Percentiles rank a stretch among this genome's conserved stretches.
These are phyloP conservation scores for Talaromyces atroroseus DNA, from an alignment of 2,329 filamentous ascomycete genomes.

Conservation along the genomic window DNA sequence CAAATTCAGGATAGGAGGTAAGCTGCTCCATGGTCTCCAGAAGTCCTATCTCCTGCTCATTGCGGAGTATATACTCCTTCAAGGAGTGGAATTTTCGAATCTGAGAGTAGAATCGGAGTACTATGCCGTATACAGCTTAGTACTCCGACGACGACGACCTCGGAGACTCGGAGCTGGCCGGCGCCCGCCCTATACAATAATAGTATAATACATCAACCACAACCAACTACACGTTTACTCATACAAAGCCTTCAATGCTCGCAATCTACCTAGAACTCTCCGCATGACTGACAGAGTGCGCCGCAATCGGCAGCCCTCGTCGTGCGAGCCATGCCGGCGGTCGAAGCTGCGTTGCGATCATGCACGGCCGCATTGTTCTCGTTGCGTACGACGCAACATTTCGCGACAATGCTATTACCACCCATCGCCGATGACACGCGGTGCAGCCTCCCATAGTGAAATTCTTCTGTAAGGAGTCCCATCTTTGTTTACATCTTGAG, in stretches of 20 bases:
- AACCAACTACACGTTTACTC: background rate
- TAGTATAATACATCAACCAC: background rate
- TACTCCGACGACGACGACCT: background rate
- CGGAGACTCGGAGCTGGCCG: too few relatives aligned
- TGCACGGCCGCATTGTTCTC: background rate
- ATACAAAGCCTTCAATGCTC: background rate
- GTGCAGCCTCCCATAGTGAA: background rate
- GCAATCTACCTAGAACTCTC: background rate
- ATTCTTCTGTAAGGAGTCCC: background rate
- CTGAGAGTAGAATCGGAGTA: background rate
- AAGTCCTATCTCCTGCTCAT: background rate
- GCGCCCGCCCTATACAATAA: background rate
- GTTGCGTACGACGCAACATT: background rate
- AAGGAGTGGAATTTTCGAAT: background rate
- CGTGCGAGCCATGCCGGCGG: background rate
- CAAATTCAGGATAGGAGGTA: background rate
- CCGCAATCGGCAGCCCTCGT: background rate
- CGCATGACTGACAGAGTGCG: background rate
- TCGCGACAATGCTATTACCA: background rate
- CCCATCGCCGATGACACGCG: conserved; percentile 1
- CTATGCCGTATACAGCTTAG: background rate
- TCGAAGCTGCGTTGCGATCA: conserved; percentile 3
- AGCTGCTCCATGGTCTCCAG: background rate
- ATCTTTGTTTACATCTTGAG: background rate
- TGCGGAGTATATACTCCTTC: background rate